phyloP scores from a whole-genome alignment of 352 stramenopile species.

The Phytopythium helicoides region DNA sequence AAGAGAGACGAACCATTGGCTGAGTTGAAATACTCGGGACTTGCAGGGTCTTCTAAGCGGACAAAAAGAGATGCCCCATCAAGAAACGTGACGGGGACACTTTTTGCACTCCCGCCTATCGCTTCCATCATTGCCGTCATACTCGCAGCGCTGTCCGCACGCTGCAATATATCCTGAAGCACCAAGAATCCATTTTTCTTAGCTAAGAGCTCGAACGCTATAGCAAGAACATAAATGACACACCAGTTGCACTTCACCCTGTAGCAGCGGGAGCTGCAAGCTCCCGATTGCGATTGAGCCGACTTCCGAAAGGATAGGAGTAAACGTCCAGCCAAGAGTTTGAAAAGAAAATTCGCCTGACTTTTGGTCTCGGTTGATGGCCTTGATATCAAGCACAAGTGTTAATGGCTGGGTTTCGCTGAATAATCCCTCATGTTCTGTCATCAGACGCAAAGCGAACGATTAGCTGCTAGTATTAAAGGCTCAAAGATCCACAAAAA shows the following conservation, averaged over 20 bases:
- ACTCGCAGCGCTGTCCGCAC: slow-evolving; percentile 6
- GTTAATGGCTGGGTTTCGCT: slow-evolving; percentile 19
- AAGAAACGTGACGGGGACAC: slow-evolving; percentile 20
- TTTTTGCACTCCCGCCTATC: slow-evolving; percentile 35
- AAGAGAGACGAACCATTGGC: slow-evolving; percentile 53
- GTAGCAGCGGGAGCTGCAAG: slow-evolving; percentile 64
- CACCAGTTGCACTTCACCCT: slow-evolving; percentile 61
- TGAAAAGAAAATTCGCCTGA: slow-evolving; percentile 39
- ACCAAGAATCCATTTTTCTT: no score
- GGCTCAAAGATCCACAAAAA: not conserved
- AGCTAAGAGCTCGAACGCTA: no score
- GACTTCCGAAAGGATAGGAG: slow-evolving; percentile 41
- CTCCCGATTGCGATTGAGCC: slow-evolving; percentile 29
- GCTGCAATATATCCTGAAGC: slow-evolving; percentile 43
- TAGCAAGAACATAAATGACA: no score
- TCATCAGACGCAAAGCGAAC: slow-evolving; percentile 3
- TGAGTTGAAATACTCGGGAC: slow-evolving; percentile 26
- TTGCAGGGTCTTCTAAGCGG: slow-evolving; percentile 62
- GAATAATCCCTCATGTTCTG: slow-evolving; percentile 46
- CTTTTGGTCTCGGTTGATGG: slow-evolving; percentile 39
- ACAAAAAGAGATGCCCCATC: slow-evolving; percentile 57
- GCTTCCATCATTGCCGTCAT: slow-evolving; percentile 33
- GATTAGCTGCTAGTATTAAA: not conserved
- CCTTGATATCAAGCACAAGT: slow-evolving; percentile 61
- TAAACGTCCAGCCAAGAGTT: slow-evolving; percentile 62